phyloP scores from a whole-genome alignment of 768 basidiomycete genomes.

The Termitomyces sp. region DNA sequence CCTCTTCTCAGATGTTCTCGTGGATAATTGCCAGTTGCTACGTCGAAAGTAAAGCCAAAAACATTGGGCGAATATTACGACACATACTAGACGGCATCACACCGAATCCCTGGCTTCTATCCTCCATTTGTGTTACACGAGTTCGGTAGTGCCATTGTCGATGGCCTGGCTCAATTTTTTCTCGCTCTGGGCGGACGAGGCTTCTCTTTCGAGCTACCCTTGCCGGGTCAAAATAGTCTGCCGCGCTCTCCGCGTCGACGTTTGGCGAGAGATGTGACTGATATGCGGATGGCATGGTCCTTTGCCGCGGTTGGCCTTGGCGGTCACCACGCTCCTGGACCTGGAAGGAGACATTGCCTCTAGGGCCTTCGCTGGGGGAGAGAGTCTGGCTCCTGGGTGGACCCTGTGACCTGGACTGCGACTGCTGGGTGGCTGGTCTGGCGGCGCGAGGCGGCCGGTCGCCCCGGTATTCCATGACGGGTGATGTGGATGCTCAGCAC shows the following conservation, averaged over 20 bases:
- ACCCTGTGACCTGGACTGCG: constrained; percentile 29
- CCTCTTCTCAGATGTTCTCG: constrained; percentile 67
- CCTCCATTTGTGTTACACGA: constrained; percentile 75
- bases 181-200: constrained; percentile 87
- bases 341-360: constrained; percentile 63
- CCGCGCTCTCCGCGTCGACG: constrained; percentile 33
- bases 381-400: constrained; percentile 24
- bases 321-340: constrained; percentile 67
- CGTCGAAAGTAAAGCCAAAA: constrained; percentile 4
- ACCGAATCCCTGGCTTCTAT: constrained; percentile 63
- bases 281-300: constrained; percentile 41
- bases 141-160: constrained; percentile 92
- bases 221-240: constrained; percentile 37
- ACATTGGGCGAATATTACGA: constrained; percentile 17
- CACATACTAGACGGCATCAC: constrained; percentile 77
- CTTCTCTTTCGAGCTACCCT: constrained; percentile 82
- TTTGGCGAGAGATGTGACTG: constrained; percentile 25
- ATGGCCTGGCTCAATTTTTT: constrained; percentile 94
- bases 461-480: constrained; percentile 33
- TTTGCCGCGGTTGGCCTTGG: constrained; percentile 44
- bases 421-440: constrained; percentile 37
- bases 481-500: constrained; percentile 1
- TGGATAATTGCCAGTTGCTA: constrained; percentile 80
- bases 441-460: constrained; percentile 53
- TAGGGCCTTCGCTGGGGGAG: constrained; percentile 27